A percentile compares a stretch with the other conserved stretches of the same genome.
Evolutionary conservation across 176 grass and related monocot species (phyloP).

Genomic region (Melocanna baccifera): DNA sequence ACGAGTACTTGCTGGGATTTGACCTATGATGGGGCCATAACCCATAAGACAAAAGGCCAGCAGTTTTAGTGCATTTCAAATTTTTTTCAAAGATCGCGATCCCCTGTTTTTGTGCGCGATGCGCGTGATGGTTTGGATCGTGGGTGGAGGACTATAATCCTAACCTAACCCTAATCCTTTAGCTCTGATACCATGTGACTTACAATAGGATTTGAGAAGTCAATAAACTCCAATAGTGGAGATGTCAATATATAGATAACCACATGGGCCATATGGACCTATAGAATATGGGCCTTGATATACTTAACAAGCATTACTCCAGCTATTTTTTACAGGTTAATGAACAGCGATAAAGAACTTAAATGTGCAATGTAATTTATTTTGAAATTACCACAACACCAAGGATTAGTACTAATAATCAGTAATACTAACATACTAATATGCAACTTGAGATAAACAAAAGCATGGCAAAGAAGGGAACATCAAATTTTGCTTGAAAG

Average conservation of each 20-base stretch:
- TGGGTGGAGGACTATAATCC: no score
- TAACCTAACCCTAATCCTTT: no score
- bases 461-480: background rate
- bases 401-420: background rate
- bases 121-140: no score
- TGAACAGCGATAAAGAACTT: background rate
- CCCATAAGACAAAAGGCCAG: background rate
- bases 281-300: no score
- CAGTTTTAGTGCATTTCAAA: background rate
- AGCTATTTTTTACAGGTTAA: background rate
- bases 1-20: background rate
- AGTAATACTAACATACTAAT: background rate
- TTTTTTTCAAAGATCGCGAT: background rate
- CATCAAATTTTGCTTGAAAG: background rate
- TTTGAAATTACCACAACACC: background rate
- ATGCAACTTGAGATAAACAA: slow-evolving; percentile 1
- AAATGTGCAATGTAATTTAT: background rate
- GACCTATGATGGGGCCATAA: background rate
- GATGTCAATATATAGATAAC: no score
- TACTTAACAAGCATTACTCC: background rate
- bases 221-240: no score
- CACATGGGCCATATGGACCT: no score
- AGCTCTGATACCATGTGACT: no score
- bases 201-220: no score
- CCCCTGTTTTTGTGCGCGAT: background rate